Conservation (phyloP, 2,329 filamentous ascomycete genomes). For the Penicillium sp. region DNA sequence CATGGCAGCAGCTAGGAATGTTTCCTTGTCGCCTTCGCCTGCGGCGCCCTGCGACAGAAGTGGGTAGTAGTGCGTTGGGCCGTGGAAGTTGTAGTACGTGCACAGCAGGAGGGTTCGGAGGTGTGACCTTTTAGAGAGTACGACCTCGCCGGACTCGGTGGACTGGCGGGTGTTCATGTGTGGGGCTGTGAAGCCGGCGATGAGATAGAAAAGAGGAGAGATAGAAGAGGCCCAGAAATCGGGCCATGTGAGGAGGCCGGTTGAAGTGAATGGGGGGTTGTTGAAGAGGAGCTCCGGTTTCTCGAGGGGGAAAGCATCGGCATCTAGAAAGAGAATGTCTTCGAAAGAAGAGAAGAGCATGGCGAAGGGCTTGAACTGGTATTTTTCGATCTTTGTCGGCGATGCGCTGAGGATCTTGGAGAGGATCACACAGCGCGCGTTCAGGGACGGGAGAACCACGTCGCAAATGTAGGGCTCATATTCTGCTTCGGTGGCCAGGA, state of each 20-base stretch:
- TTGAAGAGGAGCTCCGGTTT: slow-evolving; percentile 47
- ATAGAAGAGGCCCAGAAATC: slow-evolving; percentile 47
- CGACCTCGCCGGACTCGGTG: slow-evolving; percentile 53
- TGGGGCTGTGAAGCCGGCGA: slow-evolving; percentile 37
- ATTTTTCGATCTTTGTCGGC: slow-evolving; percentile 40
- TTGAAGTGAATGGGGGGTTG: slow-evolving; percentile 43
- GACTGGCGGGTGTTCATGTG: slow-evolving; percentile 38
- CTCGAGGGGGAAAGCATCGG: slow-evolving; percentile 49
- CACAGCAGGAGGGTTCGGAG: slow-evolving; percentile 51
- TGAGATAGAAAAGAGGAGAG: slow-evolving; percentile 49
- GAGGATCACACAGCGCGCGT: slow-evolving; percentile 48
- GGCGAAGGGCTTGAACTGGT: slow-evolving; percentile 52
- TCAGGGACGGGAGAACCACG: slow-evolving; percentile 44
- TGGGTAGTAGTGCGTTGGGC: slow-evolving; percentile 54
- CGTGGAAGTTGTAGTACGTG: slow-evolving; percentile 59
- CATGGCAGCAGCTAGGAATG: slow-evolving; percentile 49
- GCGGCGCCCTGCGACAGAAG: slow-evolving; percentile 41
- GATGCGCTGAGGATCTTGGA: slow-evolving; percentile 43
- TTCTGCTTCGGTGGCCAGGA: slow-evolving; percentile 43
- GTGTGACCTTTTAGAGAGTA: slow-evolving; percentile 53
- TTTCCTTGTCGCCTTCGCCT: slow-evolving; percentile 56
- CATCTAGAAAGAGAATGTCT: slow-evolving; percentile 53
- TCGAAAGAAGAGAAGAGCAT: slow-evolving; percentile 55
- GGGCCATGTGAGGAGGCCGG: slow-evolving; percentile 37
- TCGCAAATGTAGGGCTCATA: slow-evolving; percentile 48